These are phyloP conservation scores for Diutina ranongensis DNA, from an alignment of 1,139 yeast species.

Conservation along the genomic window DNA sequence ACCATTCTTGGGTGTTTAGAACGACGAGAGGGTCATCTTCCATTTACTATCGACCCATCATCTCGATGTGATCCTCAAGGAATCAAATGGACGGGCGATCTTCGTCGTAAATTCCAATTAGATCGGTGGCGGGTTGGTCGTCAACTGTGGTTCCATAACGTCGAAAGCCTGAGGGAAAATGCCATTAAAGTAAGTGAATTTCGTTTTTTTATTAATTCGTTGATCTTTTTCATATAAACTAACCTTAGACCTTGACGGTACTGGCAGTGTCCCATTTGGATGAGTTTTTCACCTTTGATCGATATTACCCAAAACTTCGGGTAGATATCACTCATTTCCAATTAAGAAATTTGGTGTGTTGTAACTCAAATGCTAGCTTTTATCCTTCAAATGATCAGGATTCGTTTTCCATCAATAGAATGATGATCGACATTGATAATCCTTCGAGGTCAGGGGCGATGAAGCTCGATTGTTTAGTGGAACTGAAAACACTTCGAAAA, in stretches of 20 bases:
- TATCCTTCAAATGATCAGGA: conserved; percentile 28
- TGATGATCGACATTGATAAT: conserved; percentile 19
- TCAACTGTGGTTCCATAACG: conserved; percentile 28
- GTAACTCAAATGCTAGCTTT: conserved; percentile 26
- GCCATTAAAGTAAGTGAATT: conserved; percentile 23
- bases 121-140: conserved; percentile 27
- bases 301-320: conserved; percentile 32
- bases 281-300: conserved; percentile 27
- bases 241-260: conserved; percentile 17
- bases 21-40: conserved; percentile 1
- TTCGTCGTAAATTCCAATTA: conserved; percentile 20
- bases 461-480: conserved; percentile 27
- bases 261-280: conserved; percentile 15
- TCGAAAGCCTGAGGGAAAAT: conserved; percentile 22
- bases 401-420: conserved; percentile 26
- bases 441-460: conserved; percentile 13
- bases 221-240: conserved; percentile 5
- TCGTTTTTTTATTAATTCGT: not conserved
- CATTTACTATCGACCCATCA: not conserved
- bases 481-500: conserved; percentile 21
- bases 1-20: not conserved
- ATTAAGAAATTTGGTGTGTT: conserved; percentile 39
- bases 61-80: conserved; percentile 20
- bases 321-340: conserved; percentile 49
- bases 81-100: conserved; percentile 23